These are phyloP conservation scores for Colletotrichum karsti DNA, from an alignment of 2,329 filamentous ascomycete species.

Conservation along the genomic window DNA sequence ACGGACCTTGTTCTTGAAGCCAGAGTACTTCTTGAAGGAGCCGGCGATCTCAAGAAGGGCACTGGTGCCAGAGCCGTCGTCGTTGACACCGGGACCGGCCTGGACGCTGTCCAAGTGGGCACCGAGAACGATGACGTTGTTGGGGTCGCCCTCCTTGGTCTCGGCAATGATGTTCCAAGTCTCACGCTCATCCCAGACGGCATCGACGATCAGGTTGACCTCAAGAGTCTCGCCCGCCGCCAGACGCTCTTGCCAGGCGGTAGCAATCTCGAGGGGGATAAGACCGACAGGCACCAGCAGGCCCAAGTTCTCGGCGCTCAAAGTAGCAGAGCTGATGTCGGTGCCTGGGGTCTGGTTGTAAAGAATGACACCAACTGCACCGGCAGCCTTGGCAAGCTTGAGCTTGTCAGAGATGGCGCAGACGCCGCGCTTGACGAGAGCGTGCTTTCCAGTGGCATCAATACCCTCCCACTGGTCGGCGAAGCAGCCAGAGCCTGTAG, in stretches of 20 bases:
- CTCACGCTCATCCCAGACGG: slow-evolving; percentile 44
- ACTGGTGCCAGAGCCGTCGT: slow-evolving; percentile 49
- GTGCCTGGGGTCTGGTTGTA: slow-evolving; percentile 67
- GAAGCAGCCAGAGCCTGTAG: slow-evolving; percentile 47
- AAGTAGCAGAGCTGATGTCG: slow-evolving; percentile 56
- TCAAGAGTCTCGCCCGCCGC: slow-evolving; percentile 42
- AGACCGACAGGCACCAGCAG: slow-evolving; percentile 46
- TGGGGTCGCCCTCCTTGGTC: slow-evolving; percentile 50
- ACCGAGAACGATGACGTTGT: slow-evolving; percentile 52
- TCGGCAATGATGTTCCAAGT: slow-evolving; percentile 52
- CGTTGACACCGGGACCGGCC: slow-evolving; percentile 49
- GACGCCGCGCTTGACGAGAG: slow-evolving; percentile 52
- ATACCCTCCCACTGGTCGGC: slow-evolving; percentile 53
- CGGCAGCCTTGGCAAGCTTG: slow-evolving; percentile 50
- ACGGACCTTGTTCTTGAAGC: slow-evolving; percentile 51
- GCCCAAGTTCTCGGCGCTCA: slow-evolving; percentile 52
- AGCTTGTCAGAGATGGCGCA: slow-evolving; percentile 54
- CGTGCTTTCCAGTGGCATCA: slow-evolving; percentile 52
- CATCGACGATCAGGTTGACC: slow-evolving; percentile 46
- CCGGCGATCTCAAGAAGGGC: slow-evolving; percentile 48
- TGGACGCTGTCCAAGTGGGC: slow-evolving; percentile 51
- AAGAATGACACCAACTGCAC: slow-evolving; percentile 58
- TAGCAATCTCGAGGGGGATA: slow-evolving; percentile 44
- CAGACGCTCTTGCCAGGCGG: slow-evolving; percentile 43
- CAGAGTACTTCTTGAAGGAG: slow-evolving; percentile 45